Conservation (phyloP, 2,329 filamentous ascomycete species). For the Trichoderma lentiforme region DNA sequence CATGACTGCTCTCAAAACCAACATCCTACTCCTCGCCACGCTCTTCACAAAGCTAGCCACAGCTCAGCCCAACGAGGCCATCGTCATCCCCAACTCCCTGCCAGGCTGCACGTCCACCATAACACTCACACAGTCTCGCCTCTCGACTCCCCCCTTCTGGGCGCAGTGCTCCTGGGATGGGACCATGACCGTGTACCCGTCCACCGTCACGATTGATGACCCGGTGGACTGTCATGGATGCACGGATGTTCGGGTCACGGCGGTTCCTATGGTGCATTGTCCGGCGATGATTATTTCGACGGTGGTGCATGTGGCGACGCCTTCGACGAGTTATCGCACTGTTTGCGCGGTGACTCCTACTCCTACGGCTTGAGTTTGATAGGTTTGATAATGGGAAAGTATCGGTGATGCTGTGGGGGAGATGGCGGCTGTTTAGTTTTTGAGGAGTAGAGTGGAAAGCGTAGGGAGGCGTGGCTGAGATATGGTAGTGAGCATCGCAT, state of each 20-base stretch:
- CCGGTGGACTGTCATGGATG: slow-evolving; percentile 35
- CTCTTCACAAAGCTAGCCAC: not conserved
- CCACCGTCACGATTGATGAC: slow-evolving; percentile 25
- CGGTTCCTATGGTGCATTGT: slow-evolving; percentile 25
- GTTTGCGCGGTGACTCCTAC: slow-evolving; percentile 26
- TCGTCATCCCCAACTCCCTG: not conserved
- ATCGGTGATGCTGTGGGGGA: not conserved
- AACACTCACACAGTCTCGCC: slow-evolving; percentile 25
- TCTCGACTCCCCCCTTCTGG: slow-evolving; percentile 31
- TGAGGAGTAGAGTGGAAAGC: not conserved
- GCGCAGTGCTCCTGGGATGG: slow-evolving; percentile 24
- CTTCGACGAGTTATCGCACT: slow-evolving; percentile 28
- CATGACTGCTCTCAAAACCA: not conserved
- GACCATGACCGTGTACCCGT: slow-evolving; percentile 27
- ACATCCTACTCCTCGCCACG: not conserved
- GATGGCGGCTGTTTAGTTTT: not conserved
- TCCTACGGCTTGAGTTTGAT: not conserved
- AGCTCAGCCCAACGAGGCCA: not conserved
- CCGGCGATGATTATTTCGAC: slow-evolving; percentile 26
- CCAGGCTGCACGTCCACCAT: slow-evolving; percentile 26
- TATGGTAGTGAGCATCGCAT: not conserved
- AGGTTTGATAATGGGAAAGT: not conserved
- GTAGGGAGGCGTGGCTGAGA: not conserved
- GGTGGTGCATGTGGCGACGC: slow-evolving; percentile 21
- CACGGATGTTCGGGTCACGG: slow-evolving; percentile 23